Conservation (phyloP, 2,329 filamentous ascomycete genomes). For the Pezicula neosporulosa region DNA sequence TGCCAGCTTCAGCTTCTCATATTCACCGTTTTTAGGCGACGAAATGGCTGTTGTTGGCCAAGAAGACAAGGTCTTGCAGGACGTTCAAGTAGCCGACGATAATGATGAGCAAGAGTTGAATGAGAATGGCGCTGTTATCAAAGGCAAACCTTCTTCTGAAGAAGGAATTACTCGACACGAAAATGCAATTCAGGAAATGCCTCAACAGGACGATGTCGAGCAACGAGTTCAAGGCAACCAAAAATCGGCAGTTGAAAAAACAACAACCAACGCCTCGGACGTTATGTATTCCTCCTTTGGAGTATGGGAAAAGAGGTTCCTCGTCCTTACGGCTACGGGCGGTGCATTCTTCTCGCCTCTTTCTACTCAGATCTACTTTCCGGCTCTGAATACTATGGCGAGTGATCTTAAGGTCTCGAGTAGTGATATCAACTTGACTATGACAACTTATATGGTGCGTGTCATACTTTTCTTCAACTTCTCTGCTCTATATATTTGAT, state of each 20-base stretch:
- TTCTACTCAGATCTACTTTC: conserved; percentile 52
- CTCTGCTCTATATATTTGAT: background rate
- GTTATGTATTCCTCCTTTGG: conserved; percentile 11
- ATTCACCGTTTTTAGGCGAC: too few relatives aligned
- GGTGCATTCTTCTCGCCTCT: conserved; percentile 54
- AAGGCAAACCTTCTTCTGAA: too few relatives aligned
- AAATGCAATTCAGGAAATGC: too few relatives aligned
- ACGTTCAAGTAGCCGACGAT: too few relatives aligned
- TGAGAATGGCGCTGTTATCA: too few relatives aligned
- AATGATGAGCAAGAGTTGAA: too few relatives aligned
- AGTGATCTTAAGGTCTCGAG: conserved; percentile 40
- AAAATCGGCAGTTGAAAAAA: background rate
- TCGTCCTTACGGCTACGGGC: conserved; percentile 45
- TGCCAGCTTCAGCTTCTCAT: too few relatives aligned
- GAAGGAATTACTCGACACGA: too few relatives aligned
- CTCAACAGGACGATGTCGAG: too few relatives aligned
- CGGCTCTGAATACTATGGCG: conserved; percentile 46
- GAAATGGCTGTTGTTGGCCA: too few relatives aligned
- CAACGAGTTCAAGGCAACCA: background rate
- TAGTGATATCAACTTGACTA: conserved; percentile 32
- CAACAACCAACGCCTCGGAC: background rate
- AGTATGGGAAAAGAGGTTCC: conserved; percentile 18
- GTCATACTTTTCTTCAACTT: conserved; percentile 1
- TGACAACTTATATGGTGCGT: conserved; percentile 34
- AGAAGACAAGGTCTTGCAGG: too few relatives aligned